A percentile compares a stretch with the other conserved stretches of the same genome.
Conservation (phyloP, 495 filamentous ascomycete species). For the Talaromyces stipitatus region DNA sequence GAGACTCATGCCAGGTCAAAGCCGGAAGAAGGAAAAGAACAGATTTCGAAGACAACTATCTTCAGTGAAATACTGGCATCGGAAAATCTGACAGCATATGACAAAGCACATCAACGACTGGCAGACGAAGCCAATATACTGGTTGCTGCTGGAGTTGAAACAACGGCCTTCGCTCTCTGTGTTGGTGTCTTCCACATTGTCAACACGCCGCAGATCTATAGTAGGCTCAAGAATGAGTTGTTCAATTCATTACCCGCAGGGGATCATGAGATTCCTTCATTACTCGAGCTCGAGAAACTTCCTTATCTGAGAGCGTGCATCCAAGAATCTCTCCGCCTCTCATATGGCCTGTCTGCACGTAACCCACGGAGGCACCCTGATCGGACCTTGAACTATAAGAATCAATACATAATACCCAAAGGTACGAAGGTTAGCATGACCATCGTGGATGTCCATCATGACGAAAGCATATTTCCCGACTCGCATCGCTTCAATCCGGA, state of each 20-base stretch:
- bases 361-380: constrained; percentile 16
- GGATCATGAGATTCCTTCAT: constrained; percentile 3
- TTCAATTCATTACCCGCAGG: constrained; percentile 14
- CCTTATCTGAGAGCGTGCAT: constrained; percentile 35
- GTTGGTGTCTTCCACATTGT: constrained; percentile 18
- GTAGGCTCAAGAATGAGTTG: constrained; percentile 18
- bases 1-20: neutral
- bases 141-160: constrained; percentile 32
- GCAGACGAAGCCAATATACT: constrained; percentile 29
- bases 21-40: neutral
- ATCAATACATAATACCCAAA: constrained; percentile 5
- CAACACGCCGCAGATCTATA: constrained; percentile 14
- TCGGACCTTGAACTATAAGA: constrained; percentile 10
- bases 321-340: constrained; percentile 34
- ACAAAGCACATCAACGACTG: constrained; percentile 20
- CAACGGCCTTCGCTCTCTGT: constrained; percentile 15
- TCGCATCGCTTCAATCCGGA: constrained; percentile 33
- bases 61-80: constrained; percentile 28
- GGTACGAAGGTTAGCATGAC: constrained; percentile 30
- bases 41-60: constrained; percentile 18
- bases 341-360: constrained; percentile 19
- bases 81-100: constrained; percentile 10
- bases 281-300: constrained; percentile 21
- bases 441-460: constrained; percentile 29
- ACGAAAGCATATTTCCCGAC: constrained; percentile 32